Evolutionary conservation across 306 rosid species (phyloP).

Genomic region (Spatholobus suberectus): DNA sequence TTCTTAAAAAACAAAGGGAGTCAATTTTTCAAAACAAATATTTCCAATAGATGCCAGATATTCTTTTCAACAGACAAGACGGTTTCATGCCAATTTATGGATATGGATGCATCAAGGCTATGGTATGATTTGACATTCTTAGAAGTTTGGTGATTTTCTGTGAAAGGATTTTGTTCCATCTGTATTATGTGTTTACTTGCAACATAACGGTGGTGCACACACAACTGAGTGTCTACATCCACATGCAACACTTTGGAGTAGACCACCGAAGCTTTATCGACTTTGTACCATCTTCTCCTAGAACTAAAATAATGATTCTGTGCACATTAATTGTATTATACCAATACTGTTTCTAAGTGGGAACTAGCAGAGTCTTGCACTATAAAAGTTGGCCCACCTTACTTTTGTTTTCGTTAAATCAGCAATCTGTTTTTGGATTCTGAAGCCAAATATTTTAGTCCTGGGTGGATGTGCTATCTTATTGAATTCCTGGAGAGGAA

Average conservation of each 20-base stretch:
- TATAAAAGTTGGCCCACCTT: not conserved
- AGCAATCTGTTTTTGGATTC: not conserved
- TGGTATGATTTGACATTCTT: conserved; percentile 42
- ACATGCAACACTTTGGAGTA: not conserved
- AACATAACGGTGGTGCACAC: not conserved
- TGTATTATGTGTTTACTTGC: conserved; percentile 2
- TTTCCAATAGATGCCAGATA: conserved; percentile 33
- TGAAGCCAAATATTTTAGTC: not conserved
- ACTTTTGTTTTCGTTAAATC: not conserved
- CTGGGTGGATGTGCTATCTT: not conserved
- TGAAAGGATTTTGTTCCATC: not conserved
- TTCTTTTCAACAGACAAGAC: conserved; percentile 41
- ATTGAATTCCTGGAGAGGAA: conserved; percentile 10
- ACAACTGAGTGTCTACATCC: not conserved
- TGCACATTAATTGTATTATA: not conserved
- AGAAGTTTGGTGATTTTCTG: conserved; percentile 38
- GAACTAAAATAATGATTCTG: not conserved
- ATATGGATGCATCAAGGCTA: conserved; percentile 50
- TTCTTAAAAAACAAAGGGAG: conserved; percentile 7
- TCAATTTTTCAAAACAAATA: conserved; percentile 31
- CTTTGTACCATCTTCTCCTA: conserved; percentile 6
- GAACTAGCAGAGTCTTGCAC: not conserved
- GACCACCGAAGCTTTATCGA: not conserved
- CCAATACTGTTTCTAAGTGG: not conserved
- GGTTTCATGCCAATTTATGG: conserved; percentile 46